A percentile compares a stretch with the other conserved stretches of the same genome.
Evolutionary conservation across 192 early-diverging fungal species (phyloP).

Genomic region (Coemansia asiatica): DNA sequence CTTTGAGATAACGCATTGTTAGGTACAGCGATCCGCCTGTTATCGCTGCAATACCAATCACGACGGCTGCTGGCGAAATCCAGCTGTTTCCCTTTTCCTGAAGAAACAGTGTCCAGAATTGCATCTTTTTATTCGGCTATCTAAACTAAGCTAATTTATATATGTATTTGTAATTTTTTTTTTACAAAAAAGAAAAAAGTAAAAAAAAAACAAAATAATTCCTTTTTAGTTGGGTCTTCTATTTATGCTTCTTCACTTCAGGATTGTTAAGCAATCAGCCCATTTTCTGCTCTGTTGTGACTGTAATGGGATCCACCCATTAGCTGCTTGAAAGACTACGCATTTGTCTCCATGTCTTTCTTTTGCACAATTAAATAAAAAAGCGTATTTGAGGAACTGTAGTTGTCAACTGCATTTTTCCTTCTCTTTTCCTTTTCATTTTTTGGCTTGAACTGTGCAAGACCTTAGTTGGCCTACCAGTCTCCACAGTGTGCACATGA

Average conservation of each 20-base stretch:
- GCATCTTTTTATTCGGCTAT: neutral
- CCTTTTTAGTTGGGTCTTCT: neutral
- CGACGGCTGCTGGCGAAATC: slow-evolving; percentile 11
- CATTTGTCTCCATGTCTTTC: too few relatives aligned
- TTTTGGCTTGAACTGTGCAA: too few relatives aligned
- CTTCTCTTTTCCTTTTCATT: too few relatives aligned
- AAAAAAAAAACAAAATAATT: neutral
- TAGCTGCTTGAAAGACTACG: too few relatives aligned
- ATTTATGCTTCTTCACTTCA: too few relatives aligned
- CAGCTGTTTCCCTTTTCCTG: slow-evolving; percentile 6
- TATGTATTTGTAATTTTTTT: neutral
- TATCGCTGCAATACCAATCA: slow-evolving; percentile 16
- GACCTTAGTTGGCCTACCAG: too few relatives aligned
- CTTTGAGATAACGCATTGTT: slow-evolving; percentile 21
- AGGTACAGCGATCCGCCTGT: slow-evolving; percentile 24
- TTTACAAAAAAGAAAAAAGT: neutral
- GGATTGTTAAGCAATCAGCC: neutral
- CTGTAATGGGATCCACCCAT: too few relatives aligned
- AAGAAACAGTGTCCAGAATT: slow-evolving; percentile 9
- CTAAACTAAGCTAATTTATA: neutral
- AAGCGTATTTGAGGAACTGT: too few relatives aligned
- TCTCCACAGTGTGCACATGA: too few relatives aligned
- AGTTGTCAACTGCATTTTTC: too few relatives aligned
- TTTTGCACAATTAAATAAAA: too few relatives aligned
- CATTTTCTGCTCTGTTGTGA: too few relatives aligned